These are phyloP conservation scores for Capniomyces stellatus DNA, from an alignment of 371 early-diverging fungal species.

Conservation along the genomic window DNA sequence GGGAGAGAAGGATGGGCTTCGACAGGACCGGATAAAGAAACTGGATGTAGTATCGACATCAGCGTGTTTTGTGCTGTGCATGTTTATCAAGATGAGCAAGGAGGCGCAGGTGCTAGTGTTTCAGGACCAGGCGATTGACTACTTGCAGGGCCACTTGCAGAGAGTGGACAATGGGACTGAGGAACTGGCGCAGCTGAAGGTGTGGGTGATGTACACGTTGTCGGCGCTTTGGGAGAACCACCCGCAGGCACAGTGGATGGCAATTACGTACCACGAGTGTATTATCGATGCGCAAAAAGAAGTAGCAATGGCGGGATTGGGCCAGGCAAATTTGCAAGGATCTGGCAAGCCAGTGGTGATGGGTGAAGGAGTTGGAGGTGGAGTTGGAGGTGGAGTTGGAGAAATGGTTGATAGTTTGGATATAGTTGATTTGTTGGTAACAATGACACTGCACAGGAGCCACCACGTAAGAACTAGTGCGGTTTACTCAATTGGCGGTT, in stretches of 20 bases:
- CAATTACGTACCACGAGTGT: slow-evolving; percentile 37
- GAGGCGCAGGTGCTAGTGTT: slow-evolving; percentile 73
- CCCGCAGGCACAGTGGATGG: slow-evolving; percentile 46
- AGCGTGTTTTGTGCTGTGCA: slow-evolving; percentile 84
- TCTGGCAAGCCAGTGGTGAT: too few relatives aligned
- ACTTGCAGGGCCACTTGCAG: slow-evolving; percentile 21
- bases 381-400: slow-evolving; percentile 49
- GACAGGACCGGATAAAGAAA: background rate
- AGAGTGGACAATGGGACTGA: slow-evolving; percentile 23
- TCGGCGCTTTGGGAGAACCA: slow-evolving; percentile 70
- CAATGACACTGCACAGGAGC: slow-evolving; percentile 22
- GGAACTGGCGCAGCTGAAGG: slow-evolving; percentile 52
- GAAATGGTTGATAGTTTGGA: slow-evolving; percentile 19
- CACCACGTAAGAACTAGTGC: slow-evolving; percentile 19
- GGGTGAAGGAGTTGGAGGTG: slow-evolving; percentile 20
- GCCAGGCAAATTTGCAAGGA: too few relatives aligned
- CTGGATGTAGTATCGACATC: slow-evolving; percentile 57
- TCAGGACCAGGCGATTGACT: slow-evolving; percentile 20
- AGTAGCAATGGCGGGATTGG: slow-evolving; percentile 58
- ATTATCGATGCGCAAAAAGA: slow-evolving; percentile 72
- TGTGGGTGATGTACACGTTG: slow-evolving; percentile 77
- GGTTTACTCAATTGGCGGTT: slow-evolving; percentile 18
- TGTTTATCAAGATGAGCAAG: slow-evolving; percentile 48
- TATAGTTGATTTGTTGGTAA: slow-evolving; percentile 18
- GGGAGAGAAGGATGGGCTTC: background rate